A percentile compares a stretch with the other conserved stretches of the same genome.
These are phyloP conservation scores for Septoria petroselini DNA, from an alignment of 2,329 filamentous ascomycete species.

Conservation along the genomic window DNA sequence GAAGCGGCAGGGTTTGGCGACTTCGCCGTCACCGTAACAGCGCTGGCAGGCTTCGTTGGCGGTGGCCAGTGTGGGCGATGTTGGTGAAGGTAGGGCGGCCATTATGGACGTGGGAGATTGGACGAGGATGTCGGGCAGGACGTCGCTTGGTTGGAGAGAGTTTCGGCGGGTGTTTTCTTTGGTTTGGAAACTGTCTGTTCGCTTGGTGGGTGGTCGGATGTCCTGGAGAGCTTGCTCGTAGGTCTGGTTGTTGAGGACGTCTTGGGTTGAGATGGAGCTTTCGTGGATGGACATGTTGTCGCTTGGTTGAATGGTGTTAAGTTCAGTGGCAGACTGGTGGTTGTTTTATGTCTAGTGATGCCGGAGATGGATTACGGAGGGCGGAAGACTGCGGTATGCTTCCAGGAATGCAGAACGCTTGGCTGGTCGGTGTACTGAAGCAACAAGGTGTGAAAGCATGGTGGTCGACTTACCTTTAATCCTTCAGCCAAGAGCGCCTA, in stretches of 20 bases:
- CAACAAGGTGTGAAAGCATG: too few species aligned
- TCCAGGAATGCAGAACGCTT: not conserved
- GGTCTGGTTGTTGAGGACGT: not conserved
- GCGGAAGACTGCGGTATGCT: not conserved
- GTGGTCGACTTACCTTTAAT: not conserved
- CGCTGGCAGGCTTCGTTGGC: slow-evolving; percentile 9
- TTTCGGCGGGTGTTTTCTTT: slow-evolving; percentile 20
- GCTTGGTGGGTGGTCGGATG: not conserved
- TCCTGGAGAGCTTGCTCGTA: not conserved
- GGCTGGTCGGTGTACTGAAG: not conserved
- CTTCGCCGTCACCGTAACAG: slow-evolving; percentile 16
- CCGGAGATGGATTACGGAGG: not conserved
- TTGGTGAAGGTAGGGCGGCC: not conserved
- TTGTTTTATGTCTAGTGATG: not conserved
- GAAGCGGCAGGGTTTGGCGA: slow-evolving; percentile 18
- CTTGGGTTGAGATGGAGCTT: slow-evolving; percentile 1
- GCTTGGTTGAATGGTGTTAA: not conserved
- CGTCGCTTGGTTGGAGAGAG: slow-evolving; percentile 12
- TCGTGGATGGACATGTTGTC: slow-evolving; percentile 3
- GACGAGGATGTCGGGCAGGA: slow-evolving; percentile 8
- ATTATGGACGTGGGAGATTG: not conserved
- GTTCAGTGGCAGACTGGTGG: not conserved
- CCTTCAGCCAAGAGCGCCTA: not conserved
- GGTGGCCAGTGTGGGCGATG: not conserved
- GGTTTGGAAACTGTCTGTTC: slow-evolving; percentile 10